Percentiles rank a stretch among this genome's conserved stretches.
These are phyloP conservation scores for Heliamphora pulchella DNA, from an alignment of 179 eudicot species.

Conservation along the genomic window DNA sequence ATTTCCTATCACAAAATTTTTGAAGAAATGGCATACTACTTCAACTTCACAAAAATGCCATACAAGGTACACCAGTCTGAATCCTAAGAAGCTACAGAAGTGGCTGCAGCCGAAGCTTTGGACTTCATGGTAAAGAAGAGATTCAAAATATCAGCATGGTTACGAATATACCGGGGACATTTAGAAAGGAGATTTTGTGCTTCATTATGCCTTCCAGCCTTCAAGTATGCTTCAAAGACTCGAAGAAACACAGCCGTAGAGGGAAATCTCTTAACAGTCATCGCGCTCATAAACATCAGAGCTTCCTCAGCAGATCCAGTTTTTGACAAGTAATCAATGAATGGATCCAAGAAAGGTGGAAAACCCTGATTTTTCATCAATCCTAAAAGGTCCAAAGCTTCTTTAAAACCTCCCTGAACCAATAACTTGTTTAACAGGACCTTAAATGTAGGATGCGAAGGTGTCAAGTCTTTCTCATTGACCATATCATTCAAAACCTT, in stretches of 20 bases:
- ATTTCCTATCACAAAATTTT: background rate
- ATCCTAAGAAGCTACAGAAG: conserved; percentile 33
- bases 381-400: conserved; percentile 50
- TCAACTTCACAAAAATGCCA: conserved; percentile 18
- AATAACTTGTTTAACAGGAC: conserved; percentile 45
- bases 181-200: conserved; percentile 64
- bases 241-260: conserved; percentile 42
- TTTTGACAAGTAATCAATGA: conserved; percentile 45
- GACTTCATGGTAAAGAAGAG: conserved; percentile 47
- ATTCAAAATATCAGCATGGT: conserved; percentile 68
- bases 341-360: conserved; percentile 70
- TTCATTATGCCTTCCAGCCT: conserved; percentile 48
- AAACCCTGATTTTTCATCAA: conserved; percentile 77
- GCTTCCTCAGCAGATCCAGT: conserved; percentile 63
- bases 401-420: conserved; percentile 39
- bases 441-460: conserved; percentile 57
- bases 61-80: conserved; percentile 13
- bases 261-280: conserved; percentile 56
- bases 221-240: conserved; percentile 57
- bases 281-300: conserved; percentile 38
- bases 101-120: conserved; percentile 18
- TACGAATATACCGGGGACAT: conserved; percentile 55
- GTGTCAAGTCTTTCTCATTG: conserved; percentile 34
- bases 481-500: conserved; percentile 44
- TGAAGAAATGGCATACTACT: conserved; percentile 12